Conservation (phyloP, 2,329 filamentous ascomycete genomes). For the Beauveria asiatica region DNA sequence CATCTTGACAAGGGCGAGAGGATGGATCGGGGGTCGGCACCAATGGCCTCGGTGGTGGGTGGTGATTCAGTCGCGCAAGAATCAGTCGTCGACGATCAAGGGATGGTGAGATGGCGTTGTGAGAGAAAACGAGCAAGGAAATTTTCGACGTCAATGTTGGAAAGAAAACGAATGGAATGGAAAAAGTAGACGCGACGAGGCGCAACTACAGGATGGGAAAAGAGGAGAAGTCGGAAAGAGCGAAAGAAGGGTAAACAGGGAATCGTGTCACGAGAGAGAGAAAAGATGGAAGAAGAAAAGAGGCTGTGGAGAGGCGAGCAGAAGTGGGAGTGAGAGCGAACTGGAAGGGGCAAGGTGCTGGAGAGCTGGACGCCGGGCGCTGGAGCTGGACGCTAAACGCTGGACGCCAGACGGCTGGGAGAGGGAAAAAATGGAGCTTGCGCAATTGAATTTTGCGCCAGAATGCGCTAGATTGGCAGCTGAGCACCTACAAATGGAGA, state of each 20-base stretch:
- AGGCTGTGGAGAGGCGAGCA: background rate
- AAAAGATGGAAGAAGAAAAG: background rate
- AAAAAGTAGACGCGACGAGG: background rate
- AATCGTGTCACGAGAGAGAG: conserved; percentile 8
- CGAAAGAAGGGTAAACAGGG: conserved; percentile 4
- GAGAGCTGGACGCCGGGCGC: too few species aligned
- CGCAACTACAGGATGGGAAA: background rate
- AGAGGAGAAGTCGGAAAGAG: background rate
- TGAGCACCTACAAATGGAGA: too few species aligned
- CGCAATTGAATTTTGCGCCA: background rate
- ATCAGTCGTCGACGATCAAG: background rate
- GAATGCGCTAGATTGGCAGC: background rate
- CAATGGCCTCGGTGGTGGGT: background rate
- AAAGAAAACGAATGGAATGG: background rate
- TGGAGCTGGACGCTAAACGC: too few species aligned
- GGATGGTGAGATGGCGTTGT: background rate
- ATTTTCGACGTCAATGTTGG: background rate
- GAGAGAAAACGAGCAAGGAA: background rate
- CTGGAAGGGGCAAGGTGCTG: background rate
- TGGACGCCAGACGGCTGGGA: background rate
- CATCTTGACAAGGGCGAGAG: background rate
- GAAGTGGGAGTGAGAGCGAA: background rate
- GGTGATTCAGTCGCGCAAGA: background rate
- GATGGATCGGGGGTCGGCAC: background rate
- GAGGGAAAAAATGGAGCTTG: background rate